Evolutionary conservation across 352 stramenopile species (phyloP).

Genomic region (Phytophthora syringae): DNA sequence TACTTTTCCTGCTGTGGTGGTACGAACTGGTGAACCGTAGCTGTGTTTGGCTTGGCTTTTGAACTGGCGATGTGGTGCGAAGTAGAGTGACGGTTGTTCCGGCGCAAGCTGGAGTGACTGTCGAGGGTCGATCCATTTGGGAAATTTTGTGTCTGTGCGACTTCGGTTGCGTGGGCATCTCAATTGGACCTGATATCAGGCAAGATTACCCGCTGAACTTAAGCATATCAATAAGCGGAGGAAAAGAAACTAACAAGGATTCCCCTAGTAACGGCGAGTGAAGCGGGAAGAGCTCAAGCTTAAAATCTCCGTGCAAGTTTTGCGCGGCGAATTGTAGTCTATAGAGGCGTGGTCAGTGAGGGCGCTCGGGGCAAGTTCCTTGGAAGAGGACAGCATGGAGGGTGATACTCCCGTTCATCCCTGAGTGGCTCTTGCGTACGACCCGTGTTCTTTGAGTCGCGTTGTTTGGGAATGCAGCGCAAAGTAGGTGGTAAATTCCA

Average conservation of each 20-base stretch:
- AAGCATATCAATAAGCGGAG: slow-evolving; percentile 18
- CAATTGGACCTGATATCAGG: slow-evolving; percentile 30
- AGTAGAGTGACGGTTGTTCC: too few relatives aligned
- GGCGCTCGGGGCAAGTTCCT: background rate
- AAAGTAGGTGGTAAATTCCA: slow-evolving; percentile 89
- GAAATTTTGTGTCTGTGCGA: too few relatives aligned
- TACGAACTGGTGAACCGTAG: too few relatives aligned
- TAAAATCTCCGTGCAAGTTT: background rate
- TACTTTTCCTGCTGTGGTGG: too few relatives aligned
- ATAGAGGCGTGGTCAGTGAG: background rate
- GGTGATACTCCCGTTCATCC: slow-evolving; percentile 85
- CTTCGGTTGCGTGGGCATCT: too few relatives aligned
- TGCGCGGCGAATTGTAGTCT: background rate
- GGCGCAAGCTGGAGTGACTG: too few relatives aligned
- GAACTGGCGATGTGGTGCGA: too few relatives aligned
- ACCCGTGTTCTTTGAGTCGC: slow-evolving; percentile 77
- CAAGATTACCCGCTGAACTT: slow-evolving; percentile 30
- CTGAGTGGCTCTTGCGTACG: slow-evolving; percentile 44
- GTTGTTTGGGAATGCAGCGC: slow-evolving; percentile 89
- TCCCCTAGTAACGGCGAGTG: background rate
- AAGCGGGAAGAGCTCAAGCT: background rate
- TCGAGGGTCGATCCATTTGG: too few relatives aligned
- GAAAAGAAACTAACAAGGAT: background rate
- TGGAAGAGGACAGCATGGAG: background rate
- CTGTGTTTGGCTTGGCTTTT: too few relatives aligned